Base-by-base conservation (phyloP, 2,329 filamentous ascomycete genomes). In the Alternaria longipes region DNA sequence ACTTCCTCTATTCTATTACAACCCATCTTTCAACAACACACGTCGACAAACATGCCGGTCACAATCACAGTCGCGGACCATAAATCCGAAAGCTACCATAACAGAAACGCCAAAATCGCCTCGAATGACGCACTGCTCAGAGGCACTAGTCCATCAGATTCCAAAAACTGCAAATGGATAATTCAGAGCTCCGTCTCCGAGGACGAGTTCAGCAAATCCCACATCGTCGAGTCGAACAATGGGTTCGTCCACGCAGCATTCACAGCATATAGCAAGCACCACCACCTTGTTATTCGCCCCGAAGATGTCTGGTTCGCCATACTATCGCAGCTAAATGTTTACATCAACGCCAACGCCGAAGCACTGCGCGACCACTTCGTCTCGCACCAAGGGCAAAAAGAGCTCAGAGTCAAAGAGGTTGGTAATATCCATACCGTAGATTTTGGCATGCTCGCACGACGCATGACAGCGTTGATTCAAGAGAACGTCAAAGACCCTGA, bases 221-320 rank as follows among this genome's bases (percentile, higher is more conserved):
- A 61, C 41, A 24, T 65, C 8, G 34, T 59, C 0, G 24, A 56
- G 1, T 67, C 60, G 0, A 24, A 24, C 11, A 72, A 74, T 8
- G 62, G 70, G 11, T 64, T 72, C 36, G 64, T 73, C 5, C 45
- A 52, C 7, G 63, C 62, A 5, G 57, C 55, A 5, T 62, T 65
- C 16, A n/a, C 63, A 11, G 70, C 71, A 1, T 71, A 70, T 50
- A 59, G 36, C 32, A 14, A 50, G 2, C 66, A 74, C 26, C 69
- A 71, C 14, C 67, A 74, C 20, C 59, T 74, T 2, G 49, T 41
- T 1, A 60, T 75, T 12, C 69, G 71, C 0, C 73, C 73, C 0
- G 70, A 75, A 24, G 71, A 75, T 34, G 56, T 75, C 0, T 74
- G 69, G 73, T 65, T 74, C 28, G 54, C 70, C 12, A 67, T 74